These are phyloP conservation scores for Alternaria angustiovoidea DNA, from an alignment of 2,329 filamentous ascomycete genomes.

Conservation along the genomic window DNA sequence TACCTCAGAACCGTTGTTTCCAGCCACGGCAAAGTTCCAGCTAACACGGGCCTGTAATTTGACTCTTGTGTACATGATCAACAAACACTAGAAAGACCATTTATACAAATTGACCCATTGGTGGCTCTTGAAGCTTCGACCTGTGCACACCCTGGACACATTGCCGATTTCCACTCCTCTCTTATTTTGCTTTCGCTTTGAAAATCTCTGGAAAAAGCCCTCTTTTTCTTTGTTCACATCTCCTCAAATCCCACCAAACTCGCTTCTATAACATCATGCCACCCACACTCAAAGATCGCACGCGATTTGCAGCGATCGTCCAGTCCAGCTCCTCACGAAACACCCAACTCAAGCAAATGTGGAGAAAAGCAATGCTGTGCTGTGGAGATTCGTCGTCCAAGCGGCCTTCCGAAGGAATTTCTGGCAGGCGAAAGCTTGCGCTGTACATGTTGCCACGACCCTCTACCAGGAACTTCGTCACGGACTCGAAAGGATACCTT, in stretches of 20 bases:
- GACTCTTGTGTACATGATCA: background rate
- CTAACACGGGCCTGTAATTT: conserved; percentile 5
- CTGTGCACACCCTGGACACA: background rate
- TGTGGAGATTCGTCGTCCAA: background rate
- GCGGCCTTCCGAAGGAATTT: conserved; percentile 1
- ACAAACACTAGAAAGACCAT: background rate
- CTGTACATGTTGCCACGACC: conserved; percentile 2
- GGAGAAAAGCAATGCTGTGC: conserved; percentile 1
- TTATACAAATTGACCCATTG: conserved; percentile 2
- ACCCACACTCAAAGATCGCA: background rate
- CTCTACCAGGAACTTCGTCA: background rate
- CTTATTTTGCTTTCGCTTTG: background rate
- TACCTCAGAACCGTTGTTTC: conserved; percentile 1
- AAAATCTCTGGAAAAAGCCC: background rate
- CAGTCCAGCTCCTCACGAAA: background rate
- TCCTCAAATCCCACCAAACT: background rate
- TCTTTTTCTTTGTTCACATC: background rate
- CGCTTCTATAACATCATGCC: background rate
- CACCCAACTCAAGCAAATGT: background rate
- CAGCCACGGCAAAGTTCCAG: background rate
- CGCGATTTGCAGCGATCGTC: background rate
- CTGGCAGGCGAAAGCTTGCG: background rate
- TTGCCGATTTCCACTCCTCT: background rate
- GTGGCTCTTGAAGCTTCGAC: background rate
- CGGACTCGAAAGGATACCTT: background rate